These are phyloP conservation scores for Cryphonectria japonica DNA, from an alignment of 2,329 filamentous ascomycete genomes.

Conservation along the genomic window DNA sequence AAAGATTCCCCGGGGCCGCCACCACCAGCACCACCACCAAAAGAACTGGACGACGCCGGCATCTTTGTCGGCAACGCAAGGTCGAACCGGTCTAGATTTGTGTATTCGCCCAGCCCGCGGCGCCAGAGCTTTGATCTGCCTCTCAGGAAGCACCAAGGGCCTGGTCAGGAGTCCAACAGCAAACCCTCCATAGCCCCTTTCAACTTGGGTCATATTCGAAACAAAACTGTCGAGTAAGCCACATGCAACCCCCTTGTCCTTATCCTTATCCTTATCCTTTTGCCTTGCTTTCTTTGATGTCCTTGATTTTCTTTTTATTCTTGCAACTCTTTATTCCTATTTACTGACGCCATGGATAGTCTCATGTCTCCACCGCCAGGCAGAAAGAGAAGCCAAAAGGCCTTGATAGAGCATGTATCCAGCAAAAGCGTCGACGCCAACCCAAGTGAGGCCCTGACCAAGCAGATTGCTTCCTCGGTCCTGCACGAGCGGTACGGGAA, in stretches of 20 bases:
- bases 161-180: conserved; percentile 12
- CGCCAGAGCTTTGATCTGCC: conserved; percentile 22
- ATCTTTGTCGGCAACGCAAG: conserved; percentile 3
- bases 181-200: conserved; percentile 3
- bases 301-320: neutral
- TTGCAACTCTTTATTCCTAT: neutral
- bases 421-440: conserved; percentile 22
- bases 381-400: conserved; percentile 20
- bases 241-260: neutral
- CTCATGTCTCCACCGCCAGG: conserved; percentile 28
- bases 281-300: neutral
- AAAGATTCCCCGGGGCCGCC: conserved; percentile 1
- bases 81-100: conserved; percentile 5
- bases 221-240: conserved; percentile 9
- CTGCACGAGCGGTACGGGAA: conserved; percentile 20
- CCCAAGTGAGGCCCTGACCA: conserved; percentile 24
- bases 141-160: neutral
- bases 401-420: conserved; percentile 15
- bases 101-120: conserved; percentile 14
- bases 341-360: conserved; percentile 18
- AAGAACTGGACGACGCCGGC: neutral
- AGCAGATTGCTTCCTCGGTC: conserved; percentile 26
- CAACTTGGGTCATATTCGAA: conserved; percentile 7
- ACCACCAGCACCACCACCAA: neutral
- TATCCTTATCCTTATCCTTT: neutral